phyloP scores from a whole-genome alignment of 2,329 filamentous ascomycete species.

The Arthrobotrys sphaeroides region DNA sequence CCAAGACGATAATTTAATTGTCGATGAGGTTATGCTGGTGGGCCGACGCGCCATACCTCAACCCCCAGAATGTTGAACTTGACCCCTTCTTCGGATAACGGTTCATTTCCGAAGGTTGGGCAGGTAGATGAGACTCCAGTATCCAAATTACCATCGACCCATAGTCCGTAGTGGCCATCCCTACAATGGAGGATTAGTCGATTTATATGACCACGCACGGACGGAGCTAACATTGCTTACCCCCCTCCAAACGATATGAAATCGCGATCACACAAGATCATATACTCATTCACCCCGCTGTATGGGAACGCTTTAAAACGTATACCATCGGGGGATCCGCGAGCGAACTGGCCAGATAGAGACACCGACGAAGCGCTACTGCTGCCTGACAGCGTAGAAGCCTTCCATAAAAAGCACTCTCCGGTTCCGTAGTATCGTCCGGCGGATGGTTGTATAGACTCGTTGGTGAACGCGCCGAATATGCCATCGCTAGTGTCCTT shows the following conservation, averaged over 20 bases:
- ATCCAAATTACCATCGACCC: constrained; percentile 87
- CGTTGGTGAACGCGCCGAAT: constrained; percentile 94
- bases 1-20: too few relatives aligned
- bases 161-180: constrained; percentile 90
- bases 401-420: constrained; percentile 92
- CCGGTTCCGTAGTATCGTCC: constrained; percentile 93
- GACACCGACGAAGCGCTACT: constrained; percentile 55
- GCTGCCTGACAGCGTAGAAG: constrained; percentile 69
- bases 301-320: constrained; percentile 98
- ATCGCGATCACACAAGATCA: constrained; percentile 87
- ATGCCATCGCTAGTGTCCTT: constrained; percentile 73
- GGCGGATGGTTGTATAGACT: constrained; percentile 78
- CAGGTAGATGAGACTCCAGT: constrained; percentile 83
- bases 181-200: constrained; percentile 55
- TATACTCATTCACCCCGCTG: constrained; percentile 94
- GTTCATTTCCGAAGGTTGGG: constrained; percentile 94
- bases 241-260: constrained; percentile 88
- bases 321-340: constrained; percentile 64
- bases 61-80: constrained; percentile 92
- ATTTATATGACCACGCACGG: not conserved
- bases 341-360: constrained; percentile 14
- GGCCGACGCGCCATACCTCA: constrained; percentile 90
- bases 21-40: constrained; percentile 11
- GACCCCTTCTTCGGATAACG: constrained; percentile 87
- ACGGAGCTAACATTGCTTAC: constrained; percentile 60